Evolutionary conservation across 306 rosid genomes (phyloP), one percentile per base, ranked within the genome.

Genomic region (Albizia julibrissin): DNA sequence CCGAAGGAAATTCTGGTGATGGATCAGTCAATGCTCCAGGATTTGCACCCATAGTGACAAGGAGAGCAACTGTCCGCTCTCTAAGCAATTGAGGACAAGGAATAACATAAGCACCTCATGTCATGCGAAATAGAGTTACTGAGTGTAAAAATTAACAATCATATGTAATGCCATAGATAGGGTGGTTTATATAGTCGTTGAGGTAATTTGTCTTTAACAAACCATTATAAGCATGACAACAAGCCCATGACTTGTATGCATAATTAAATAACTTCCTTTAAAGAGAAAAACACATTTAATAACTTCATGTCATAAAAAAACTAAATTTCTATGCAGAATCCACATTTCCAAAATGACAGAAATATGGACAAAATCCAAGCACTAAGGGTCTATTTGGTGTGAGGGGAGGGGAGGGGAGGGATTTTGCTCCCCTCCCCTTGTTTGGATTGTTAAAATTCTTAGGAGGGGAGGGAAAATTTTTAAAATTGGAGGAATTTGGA

Each of bases 1-100:
- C 92, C 34, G 49, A 69, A 29, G 86, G 92, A 86, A 72, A 80
- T 85, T 80, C 91, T 56, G 95, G 97, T 81, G 95, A 85, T 76
- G 98, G 98, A 85, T 94, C 98, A 0, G 98, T 85, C 79, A 44
- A 7, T 40, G 87, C 87, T 67, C 95, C 98, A 85, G 92, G 83
- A 76, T 81, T 83, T 24, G 95, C 97, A 66, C 92, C 90, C 85
- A 84, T 81, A 82, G 89, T 79, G 75, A 92, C 78, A 77, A 94
- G 98, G 82, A 86, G 64, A 72, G 79, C 95, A 69, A 94, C 93
- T 67, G 94, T 89, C 82, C 88, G 83, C 90, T 94, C 98, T 79
- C 98, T 94, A 76, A 81, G 75, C 66, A 81, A 77, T 75, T 75
- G 69, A 80, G 24, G 42, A 81, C 67, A 77, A 56, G 76, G 67